Conservation (phyloP, 2,329 filamentous ascomycete genomes). For the Plenodomus tracheiphilus region DNA sequence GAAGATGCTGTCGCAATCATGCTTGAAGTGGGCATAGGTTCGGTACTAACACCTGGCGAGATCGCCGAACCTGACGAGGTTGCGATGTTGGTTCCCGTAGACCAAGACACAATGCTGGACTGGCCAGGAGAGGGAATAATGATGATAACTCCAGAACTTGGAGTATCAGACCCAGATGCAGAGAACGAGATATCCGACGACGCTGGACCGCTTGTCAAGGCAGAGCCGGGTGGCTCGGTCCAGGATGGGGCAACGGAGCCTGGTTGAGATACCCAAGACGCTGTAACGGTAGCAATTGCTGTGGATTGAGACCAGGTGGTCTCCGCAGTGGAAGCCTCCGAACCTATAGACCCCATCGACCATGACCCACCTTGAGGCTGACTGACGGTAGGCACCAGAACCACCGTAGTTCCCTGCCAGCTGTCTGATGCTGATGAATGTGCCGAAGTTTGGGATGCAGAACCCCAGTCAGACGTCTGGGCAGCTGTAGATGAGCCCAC, state of each 20-base stretch:
- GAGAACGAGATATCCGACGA: too few species aligned
- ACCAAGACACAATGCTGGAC: not conserved
- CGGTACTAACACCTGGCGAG: too few species aligned
- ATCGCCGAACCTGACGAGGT: too few species aligned
- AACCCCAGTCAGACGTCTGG: not conserved
- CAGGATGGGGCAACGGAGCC: too few species aligned
- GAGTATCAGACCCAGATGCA: too few species aligned
- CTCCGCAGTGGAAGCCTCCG: not conserved
- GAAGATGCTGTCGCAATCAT: too few species aligned
- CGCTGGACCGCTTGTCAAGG: too few species aligned
- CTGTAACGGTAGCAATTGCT: too few species aligned
- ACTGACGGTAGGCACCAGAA: not conserved
- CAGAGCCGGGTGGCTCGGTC: too few species aligned
- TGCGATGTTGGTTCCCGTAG: not conserved
- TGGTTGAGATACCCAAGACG: too few species aligned
- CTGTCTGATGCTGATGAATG: not conserved
- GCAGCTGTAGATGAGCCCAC: not conserved
- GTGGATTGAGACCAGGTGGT: not conserved
- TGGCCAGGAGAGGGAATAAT: not conserved
- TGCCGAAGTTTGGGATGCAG: not conserved
- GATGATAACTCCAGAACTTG: not conserved
- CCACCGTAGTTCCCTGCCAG: not conserved
- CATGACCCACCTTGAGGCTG: not conserved
- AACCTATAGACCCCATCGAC: not conserved
- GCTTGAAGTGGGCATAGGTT: too few species aligned